phyloP scores from a whole-genome alignment of 1,139 yeast genomes.

The Magnusiomyces suaveolens region DNA sequence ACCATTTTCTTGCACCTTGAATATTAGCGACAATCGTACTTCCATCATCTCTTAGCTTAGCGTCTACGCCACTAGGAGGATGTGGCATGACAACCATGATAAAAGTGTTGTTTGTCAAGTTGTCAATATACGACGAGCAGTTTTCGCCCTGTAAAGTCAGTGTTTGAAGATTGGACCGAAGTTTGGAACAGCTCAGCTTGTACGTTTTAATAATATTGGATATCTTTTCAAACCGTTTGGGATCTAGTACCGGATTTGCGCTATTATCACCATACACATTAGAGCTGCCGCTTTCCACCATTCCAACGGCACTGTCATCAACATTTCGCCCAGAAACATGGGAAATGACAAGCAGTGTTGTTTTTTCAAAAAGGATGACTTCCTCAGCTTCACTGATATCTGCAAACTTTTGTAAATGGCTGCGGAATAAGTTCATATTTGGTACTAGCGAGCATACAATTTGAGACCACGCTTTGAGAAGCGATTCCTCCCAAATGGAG shows the following conservation, averaged over 20 bases:
- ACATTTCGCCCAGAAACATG: conserved; percentile 31
- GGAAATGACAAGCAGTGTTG: conserved; percentile 86
- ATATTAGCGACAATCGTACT: conserved; percentile 57
- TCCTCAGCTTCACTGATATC: conserved; percentile 77
- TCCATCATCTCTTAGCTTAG: conserved; percentile 37
- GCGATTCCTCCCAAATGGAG: conserved; percentile 94
- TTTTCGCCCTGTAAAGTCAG: conserved; percentile 65
- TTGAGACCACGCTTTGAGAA: conserved; percentile 94
- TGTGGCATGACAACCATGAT: conserved; percentile 57
- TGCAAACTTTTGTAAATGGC: conserved; percentile 65
- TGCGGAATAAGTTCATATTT: conserved; percentile 73
- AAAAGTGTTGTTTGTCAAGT: conserved; percentile 63
- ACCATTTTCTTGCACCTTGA: conserved; percentile 56
- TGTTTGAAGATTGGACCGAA: conserved; percentile 75
- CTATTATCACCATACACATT: neutral
- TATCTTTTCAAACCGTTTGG: conserved; percentile 88
- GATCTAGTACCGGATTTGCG: conserved; percentile 43
- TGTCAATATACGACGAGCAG: conserved; percentile 60
- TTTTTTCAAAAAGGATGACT: conserved; percentile 82
- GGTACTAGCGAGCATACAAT: conserved; percentile 93
- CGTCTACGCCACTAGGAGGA: conserved; percentile 2
- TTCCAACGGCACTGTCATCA: conserved; percentile 10
- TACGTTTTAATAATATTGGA: conserved; percentile 90
- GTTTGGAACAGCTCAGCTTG: conserved; percentile 83
- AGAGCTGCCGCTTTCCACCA: conserved; percentile 7